Evolutionary conservation across 441 rosid species (phyloP).

Genomic region (Erodium trifolium): DNA sequence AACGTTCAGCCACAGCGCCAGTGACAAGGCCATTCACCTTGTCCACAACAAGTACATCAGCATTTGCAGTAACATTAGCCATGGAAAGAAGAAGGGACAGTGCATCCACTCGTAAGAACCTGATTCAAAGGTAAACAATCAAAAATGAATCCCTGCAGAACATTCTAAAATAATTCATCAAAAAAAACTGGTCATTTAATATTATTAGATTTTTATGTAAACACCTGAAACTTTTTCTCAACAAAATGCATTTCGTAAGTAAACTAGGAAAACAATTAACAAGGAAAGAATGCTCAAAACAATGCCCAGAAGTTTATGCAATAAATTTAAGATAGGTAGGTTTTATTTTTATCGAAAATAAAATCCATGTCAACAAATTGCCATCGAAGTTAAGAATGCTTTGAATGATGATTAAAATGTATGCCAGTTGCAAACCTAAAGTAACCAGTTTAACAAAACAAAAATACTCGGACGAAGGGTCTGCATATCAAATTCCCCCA

Average conservation of each 20-base stretch:
- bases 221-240: neutral
- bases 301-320: neutral
- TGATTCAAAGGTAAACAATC: constrained; percentile 26
- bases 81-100: constrained; percentile 71
- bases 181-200: neutral
- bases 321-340: neutral
- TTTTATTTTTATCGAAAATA: neutral
- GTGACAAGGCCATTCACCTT: constrained; percentile 87
- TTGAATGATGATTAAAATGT: neutral
- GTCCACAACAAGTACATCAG: constrained; percentile 74
- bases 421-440: neutral
- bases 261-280: neutral
- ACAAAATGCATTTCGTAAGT: neutral
- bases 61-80: constrained; percentile 67
- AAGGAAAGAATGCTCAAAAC: neutral
- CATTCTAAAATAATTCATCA: neutral
- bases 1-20: constrained; percentile 86
- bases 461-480: neutral
- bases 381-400: neutral
- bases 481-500: no score
- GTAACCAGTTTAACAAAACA: neutral
- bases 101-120: constrained; percentile 69
- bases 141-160: neutral
- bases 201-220: neutral
- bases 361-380: neutral